Conservation (phyloP, 23 red algal genomes). For the Gracilaria gracilis region DNA sequence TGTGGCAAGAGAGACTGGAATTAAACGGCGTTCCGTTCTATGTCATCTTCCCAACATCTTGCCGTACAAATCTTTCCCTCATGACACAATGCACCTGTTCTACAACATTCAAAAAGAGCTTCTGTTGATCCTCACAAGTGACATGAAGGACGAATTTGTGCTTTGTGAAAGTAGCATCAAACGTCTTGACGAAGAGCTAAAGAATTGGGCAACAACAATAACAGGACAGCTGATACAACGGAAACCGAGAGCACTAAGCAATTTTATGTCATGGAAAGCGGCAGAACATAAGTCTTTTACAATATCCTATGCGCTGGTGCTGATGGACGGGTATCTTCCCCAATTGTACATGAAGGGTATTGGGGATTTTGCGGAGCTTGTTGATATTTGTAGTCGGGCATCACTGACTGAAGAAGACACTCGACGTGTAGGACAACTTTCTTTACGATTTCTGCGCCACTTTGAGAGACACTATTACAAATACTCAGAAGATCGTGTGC, state of each 20-base stretch:
- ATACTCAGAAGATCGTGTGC: not conserved
- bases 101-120: slow-evolving; percentile 33
- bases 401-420: not conserved
- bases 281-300: slow-evolving; percentile 23
- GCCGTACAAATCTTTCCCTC: slow-evolving; percentile 14
- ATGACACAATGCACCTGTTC: slow-evolving; percentile 42
- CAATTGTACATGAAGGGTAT: not conserved
- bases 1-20: no score
- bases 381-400: not conserved
- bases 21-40: no score
- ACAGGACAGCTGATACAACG: no score
- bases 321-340: not conserved
- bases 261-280: slow-evolving; percentile 21
- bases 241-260: no score
- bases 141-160: not conserved
- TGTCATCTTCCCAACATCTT: not conserved
- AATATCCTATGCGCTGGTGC: not conserved
- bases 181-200: not conserved
- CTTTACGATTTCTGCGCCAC: not conserved
- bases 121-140: not conserved
- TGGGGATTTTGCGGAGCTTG: not conserved
- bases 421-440: not conserved
- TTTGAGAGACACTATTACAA: slow-evolving; percentile 13
- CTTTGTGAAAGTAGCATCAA: no score
- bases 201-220: no score